Conservation (phyloP, 2,329 filamentous ascomycete species). For the Alternaria gansuensis region DNA sequence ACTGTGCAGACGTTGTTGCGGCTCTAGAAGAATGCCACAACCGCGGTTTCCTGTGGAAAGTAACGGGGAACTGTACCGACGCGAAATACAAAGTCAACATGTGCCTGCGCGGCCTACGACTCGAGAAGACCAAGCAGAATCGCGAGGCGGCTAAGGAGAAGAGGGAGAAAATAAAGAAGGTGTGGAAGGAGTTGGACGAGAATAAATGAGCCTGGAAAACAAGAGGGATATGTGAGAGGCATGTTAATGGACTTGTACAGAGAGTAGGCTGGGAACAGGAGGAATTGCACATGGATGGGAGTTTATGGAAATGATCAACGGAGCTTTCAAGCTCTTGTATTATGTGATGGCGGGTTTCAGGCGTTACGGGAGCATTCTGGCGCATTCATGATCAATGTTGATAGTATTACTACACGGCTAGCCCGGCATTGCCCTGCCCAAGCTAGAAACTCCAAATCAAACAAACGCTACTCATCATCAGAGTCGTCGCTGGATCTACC, state of each 20-base stretch:
- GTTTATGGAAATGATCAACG: background rate
- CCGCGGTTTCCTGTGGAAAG: conserved; percentile 89
- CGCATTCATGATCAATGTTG: background rate
- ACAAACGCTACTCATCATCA: conserved; percentile 38
- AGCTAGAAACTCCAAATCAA: conserved; percentile 8
- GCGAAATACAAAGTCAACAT: conserved; percentile 84
- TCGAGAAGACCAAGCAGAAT: conserved; percentile 80
- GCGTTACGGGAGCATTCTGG: conserved; percentile 3
- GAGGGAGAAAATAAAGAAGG: conserved; percentile 75
- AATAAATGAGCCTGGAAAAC: conserved; percentile 59
- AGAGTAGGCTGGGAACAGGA: background rate
- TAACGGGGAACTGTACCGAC: conserved; percentile 87
- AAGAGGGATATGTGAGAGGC: background rate
- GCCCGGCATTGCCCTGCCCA: conserved; percentile 10
- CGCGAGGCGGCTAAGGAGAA: conserved; percentile 73
- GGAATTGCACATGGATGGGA: conserved; percentile 8
- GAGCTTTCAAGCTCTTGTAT: conserved; percentile 8
- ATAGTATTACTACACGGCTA: conserved; percentile 18
- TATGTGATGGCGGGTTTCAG: background rate
- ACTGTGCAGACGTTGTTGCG: conserved; percentile 92
- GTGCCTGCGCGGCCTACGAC: conserved; percentile 82
- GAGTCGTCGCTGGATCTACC: conserved; percentile 38
- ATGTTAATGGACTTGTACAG: background rate
- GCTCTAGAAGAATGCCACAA: conserved; percentile 96
- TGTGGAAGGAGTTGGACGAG: conserved; percentile 80